phyloP scores from a whole-genome alignment of 768 basidiomycete genomes.

The Pulveroboletus ravenelii region DNA sequence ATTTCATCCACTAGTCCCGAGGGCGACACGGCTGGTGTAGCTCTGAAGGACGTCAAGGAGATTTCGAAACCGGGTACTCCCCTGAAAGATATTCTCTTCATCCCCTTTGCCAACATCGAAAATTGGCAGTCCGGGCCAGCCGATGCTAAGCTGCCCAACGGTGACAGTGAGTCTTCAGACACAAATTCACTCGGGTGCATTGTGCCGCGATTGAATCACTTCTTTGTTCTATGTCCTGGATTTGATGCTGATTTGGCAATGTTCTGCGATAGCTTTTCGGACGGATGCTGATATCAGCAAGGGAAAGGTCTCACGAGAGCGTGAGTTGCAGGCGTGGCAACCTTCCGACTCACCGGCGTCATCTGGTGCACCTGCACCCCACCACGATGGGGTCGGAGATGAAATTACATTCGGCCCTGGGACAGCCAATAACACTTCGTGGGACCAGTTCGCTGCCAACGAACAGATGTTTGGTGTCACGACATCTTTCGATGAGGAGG shows the following conservation, averaged over 20 bases:
- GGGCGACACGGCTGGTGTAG: constrained; percentile 67
- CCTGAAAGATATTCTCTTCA: constrained; percentile 64
- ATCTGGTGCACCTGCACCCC: constrained; percentile 21
- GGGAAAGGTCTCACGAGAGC: constrained; percentile 51
- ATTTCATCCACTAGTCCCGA: constrained; percentile 56
- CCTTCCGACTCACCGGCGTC: constrained; percentile 35
- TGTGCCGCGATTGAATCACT: background rate
- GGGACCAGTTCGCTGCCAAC: constrained; percentile 95
- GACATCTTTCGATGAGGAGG: constrained; percentile 88
- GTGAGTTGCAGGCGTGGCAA: constrained; percentile 80
- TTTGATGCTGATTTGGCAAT: constrained; percentile 11
- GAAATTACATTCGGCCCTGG: constrained; percentile 67
- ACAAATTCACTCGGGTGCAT: background rate
- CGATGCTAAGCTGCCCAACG: constrained; percentile 62
- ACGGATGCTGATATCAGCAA: constrained; percentile 79
- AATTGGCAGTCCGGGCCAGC: constrained; percentile 70
- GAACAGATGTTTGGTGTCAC: constrained; percentile 90
- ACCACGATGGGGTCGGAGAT: constrained; percentile 41
- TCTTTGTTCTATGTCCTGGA: background rate
- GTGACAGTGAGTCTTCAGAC: constrained; percentile 54
- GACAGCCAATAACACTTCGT: constrained; percentile 40
- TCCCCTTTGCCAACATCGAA: constrained; percentile 70
- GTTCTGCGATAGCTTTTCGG: constrained; percentile 55
- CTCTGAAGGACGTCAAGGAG: constrained; percentile 75
- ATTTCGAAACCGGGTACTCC: constrained; percentile 60